A percentile compares a stretch with the other conserved stretches of the same genome.
Conservation (phyloP, 148 eudicot species). For the Diospyros lotus region DNA sequence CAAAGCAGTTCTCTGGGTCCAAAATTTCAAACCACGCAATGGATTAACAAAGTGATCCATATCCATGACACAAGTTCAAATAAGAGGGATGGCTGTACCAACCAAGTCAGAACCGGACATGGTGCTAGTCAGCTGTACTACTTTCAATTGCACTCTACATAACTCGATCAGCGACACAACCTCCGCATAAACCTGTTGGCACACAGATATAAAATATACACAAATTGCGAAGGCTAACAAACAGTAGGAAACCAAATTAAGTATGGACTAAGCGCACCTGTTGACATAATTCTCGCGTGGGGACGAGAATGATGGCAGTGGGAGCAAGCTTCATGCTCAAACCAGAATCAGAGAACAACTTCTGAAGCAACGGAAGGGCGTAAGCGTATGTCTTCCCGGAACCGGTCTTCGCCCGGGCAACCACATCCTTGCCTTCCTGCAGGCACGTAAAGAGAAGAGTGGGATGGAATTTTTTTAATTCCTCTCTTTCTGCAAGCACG, state of each 20-base stretch:
- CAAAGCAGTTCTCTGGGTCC: slow-evolving; percentile 54
- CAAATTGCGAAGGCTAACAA: background rate
- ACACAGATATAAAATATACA: background rate
- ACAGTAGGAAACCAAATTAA: background rate
- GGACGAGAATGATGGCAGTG: slow-evolving; percentile 61
- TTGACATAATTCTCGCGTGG: slow-evolving; percentile 77
- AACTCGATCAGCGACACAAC: slow-evolving; percentile 57
- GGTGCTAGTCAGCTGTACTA: slow-evolving; percentile 56
- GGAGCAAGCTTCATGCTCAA: slow-evolving; percentile 45
- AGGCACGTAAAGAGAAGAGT: background rate
- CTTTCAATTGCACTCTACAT: slow-evolving; percentile 76
- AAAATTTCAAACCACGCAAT: background rate
- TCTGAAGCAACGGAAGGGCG: slow-evolving; percentile 85
- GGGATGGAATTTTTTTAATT: background rate
- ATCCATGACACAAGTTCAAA: background rate
- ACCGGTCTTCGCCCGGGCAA: slow-evolving; percentile 94
- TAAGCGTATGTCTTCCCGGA: slow-evolving; percentile 96
- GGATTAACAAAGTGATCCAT: background rate
- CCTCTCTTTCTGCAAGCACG: background rate
- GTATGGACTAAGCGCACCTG: slow-evolving; percentile 34
- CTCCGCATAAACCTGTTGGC: slow-evolving; percentile 67
- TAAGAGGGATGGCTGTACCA: slow-evolving; percentile 23
- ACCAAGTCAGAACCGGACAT: slow-evolving; percentile 77
- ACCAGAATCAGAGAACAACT: slow-evolving; percentile 50
- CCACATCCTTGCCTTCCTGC: slow-evolving; percentile 93